These are phyloP conservation scores for Neovahlkampfia damariscottae DNA, from an alignment of 78 protist species.

Conservation along the genomic window DNA sequence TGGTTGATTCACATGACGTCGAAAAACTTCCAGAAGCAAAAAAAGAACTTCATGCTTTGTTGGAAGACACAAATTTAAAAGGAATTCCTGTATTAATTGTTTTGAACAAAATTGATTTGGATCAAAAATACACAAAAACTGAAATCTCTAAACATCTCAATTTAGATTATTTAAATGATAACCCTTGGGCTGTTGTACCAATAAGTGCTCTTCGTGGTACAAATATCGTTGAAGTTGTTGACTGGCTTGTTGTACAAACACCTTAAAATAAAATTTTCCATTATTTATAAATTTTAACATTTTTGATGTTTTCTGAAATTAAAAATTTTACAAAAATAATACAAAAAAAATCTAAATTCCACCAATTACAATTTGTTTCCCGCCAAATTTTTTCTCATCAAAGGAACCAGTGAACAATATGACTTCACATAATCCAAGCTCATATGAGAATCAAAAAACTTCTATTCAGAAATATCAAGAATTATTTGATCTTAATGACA, in stretches of 20 bases:
- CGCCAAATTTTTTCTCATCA: no score
- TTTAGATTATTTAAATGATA: conserved; percentile 15
- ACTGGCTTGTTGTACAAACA: conserved; percentile 32
- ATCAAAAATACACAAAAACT: conserved; percentile 15
- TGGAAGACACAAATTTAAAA: conserved; percentile 12
- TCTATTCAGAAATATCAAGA: no score
- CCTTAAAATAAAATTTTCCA: no score
- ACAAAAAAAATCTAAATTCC: no score
- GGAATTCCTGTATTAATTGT: conserved; percentile 18
- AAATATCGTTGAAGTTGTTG: conserved; percentile 21
- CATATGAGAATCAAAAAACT: no score
- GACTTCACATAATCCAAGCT: no score
- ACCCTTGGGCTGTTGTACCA: conserved; percentile 21
- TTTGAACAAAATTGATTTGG: conserved; percentile 27
- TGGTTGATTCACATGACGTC: conserved; percentile 18
- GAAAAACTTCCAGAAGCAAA: conserved; percentile 9
- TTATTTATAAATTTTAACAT: no score
- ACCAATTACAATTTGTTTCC: no score
- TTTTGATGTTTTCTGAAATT: no score
- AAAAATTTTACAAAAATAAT: no score
- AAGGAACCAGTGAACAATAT: no score
- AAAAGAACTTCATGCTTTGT: conserved; percentile 21
- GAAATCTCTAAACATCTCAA: conserved; percentile 24
- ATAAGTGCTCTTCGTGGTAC: conserved; percentile 15
- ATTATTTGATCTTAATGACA: no score